These are phyloP conservation scores for Aristolochia fimbriata DNA, from an alignment of 164 flowering plant genomes.

Conservation along the genomic window DNA sequence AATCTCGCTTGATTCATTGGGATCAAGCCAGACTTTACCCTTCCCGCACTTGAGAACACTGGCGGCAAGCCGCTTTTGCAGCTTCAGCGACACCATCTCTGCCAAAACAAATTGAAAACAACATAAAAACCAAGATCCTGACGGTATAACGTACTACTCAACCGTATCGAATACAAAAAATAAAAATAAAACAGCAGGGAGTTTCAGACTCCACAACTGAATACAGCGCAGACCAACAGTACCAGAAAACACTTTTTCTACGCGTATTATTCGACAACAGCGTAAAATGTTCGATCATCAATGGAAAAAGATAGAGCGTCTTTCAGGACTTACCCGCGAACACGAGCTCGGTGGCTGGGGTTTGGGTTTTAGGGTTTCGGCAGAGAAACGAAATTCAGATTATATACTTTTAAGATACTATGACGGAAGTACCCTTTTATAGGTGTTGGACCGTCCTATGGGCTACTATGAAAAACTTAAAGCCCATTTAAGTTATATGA, in stretches of 20 bases:
- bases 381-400: background rate
- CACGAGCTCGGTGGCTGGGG: background rate
- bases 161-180: too few species aligned
- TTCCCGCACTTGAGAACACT: conserved; percentile 28
- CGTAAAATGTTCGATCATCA: background rate
- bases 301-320: background rate
- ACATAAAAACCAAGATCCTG: background rate
- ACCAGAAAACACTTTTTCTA: background rate
- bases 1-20: conserved; percentile 20
- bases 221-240: background rate
- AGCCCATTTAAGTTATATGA: background rate
- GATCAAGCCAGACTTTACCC: conserved; percentile 34
- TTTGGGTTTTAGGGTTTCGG: conserved; percentile 1
- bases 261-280: background rate
- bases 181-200: too few species aligned
- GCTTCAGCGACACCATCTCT: conserved; percentile 27
- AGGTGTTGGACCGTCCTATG: background rate
- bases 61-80: conserved; percentile 31
- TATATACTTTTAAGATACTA: background rate
- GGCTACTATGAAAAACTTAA: background rate
- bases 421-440: background rate
- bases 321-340: background rate
- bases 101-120: background rate
- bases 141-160: too few species aligned
- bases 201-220: background rate